These are phyloP conservation scores for Blastobotrys malaysiensis DNA, from an alignment of 1,139 yeast species.

Conservation along the genomic window DNA sequence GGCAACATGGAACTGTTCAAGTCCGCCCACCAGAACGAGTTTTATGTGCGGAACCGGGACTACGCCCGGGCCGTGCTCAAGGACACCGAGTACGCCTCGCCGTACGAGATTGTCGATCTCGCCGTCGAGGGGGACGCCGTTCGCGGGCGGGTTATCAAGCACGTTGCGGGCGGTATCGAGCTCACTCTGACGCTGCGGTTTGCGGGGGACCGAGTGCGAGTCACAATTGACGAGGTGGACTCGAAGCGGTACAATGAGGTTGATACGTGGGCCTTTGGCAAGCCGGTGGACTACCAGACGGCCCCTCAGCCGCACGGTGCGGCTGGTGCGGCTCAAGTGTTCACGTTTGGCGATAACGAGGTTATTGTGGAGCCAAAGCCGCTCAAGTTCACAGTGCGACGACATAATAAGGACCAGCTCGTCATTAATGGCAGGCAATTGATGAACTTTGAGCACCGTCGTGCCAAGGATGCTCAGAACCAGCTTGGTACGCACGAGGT, in stretches of 20 bases:
- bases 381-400: conserved; percentile 45
- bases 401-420: conserved; percentile 43
- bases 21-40: conserved; percentile 8
- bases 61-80: conserved; percentile 2
- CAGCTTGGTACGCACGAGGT: conserved; percentile 19
- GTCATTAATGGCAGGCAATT: conserved; percentile 63
- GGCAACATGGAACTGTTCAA: conserved; percentile 9
- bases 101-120: conserved; percentile 1
- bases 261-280: conserved; percentile 7
- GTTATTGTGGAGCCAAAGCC: conserved; percentile 43
- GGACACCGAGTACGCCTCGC: conserved; percentile 2
- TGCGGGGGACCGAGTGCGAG: background rate
- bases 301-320: background rate
- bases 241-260: conserved; percentile 8
- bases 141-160: background rate
- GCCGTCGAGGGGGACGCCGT: background rate
- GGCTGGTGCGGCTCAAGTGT: background rate
- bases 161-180: conserved; percentile 2
- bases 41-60: conserved; percentile 8
- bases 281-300: conserved; percentile 1
- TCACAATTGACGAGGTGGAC: conserved; percentile 7
- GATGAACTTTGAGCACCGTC: conserved; percentile 70
- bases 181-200: conserved; percentile 4
- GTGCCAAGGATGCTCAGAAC: conserved; percentile 32
- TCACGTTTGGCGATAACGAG: conserved; percentile 23